Percentiles rank a stretch among this genome's conserved stretches.
These are phyloP conservation scores for Populus alba DNA, from an alignment of 345 rosid genomes.

Conservation along the genomic window DNA sequence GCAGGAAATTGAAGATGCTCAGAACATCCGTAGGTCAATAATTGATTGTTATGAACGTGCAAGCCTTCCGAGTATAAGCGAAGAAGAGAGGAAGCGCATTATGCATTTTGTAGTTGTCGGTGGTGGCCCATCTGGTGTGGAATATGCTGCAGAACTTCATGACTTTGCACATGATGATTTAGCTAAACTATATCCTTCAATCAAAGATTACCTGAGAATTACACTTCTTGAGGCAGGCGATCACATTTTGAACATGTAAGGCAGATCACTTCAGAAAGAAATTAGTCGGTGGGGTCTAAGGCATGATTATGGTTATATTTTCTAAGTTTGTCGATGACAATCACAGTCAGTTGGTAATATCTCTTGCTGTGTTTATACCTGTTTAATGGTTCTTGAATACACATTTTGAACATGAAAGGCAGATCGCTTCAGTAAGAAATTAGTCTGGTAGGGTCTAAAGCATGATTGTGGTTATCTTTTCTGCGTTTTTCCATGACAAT, in stretches of 20 bases:
- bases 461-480: not conserved
- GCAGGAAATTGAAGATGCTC: conserved; percentile 81
- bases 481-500: not conserved
- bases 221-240: conserved; percentile 83
- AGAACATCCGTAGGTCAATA: conserved; percentile 52
- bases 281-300: not conserved
- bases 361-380: no score
- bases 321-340: not conserved
- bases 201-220: conserved; percentile 46
- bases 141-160: conserved; percentile 85
- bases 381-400: not conserved
- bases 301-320: not conserved
- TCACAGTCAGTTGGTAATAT: no score
- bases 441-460: not conserved
- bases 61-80: conserved; percentile 56
- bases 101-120: conserved; percentile 86
- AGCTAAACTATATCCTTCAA: conserved; percentile 53
- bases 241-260: conserved; percentile 73
- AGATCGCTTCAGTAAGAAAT: not conserved
- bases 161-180: conserved; percentile 66
- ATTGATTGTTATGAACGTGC: conserved; percentile 76
- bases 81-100: conserved; percentile 67
- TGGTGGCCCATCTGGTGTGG: conserved; percentile 88
- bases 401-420: conserved; percentile 67
- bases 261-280: not conserved